phyloP scores from a whole-genome alignment of 1,284 basidiomycete genomes.

The Ganoderma resinaceum region DNA sequence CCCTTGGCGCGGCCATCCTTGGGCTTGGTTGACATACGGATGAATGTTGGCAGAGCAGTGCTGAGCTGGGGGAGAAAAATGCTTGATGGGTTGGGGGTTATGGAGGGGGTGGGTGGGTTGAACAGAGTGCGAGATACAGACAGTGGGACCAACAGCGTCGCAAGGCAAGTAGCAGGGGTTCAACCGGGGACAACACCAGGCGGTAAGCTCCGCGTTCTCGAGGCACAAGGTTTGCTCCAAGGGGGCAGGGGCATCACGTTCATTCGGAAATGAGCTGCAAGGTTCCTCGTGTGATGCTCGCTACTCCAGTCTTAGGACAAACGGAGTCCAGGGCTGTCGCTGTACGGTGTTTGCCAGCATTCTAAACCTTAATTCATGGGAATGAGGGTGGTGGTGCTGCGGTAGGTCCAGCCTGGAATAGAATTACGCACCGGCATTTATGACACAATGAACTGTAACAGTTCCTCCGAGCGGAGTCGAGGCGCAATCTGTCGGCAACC shows the following conservation, averaged over 20 bases:
- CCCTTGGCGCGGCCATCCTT: neutral
- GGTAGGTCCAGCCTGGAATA: neutral
- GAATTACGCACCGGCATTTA: no score
- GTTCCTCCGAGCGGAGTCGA: neutral
- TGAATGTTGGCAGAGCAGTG: no score
- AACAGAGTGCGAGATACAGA: no score
- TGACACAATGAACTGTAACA: neutral
- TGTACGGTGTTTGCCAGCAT: neutral
- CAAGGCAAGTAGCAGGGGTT: no score
- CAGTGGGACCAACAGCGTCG: no score
- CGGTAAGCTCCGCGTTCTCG: neutral
- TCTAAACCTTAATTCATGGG: neutral
- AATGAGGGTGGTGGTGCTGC: neutral
- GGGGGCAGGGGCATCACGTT: neutral
- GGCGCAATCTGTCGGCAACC: neutral
- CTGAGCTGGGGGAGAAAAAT: no score
- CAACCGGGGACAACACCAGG: no score
- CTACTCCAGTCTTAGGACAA: neutral
- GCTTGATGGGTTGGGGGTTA: no score
- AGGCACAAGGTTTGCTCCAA: neutral
- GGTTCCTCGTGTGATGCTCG: neutral
- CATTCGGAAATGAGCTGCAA: neutral
- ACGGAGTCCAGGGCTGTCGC: neutral
- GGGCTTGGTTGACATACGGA: neutral
- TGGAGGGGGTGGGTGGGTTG: no score